These are phyloP conservation scores for Phoenix dactylifera DNA, from an alignment of 176 grass and related monocot species.

Conservation along the genomic window DNA sequence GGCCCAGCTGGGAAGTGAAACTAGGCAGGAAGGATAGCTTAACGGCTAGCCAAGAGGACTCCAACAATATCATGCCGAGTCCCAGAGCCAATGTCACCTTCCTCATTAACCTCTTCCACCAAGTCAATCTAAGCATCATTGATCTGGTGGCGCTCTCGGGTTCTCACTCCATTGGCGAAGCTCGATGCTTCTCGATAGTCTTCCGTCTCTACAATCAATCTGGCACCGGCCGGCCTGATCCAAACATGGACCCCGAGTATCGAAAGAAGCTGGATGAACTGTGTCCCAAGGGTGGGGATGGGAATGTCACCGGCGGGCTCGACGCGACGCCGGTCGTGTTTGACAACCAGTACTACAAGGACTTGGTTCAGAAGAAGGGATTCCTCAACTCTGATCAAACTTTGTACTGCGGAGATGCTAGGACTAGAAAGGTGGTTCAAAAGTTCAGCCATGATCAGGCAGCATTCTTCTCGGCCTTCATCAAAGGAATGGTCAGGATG, in stretches of 20 bases:
- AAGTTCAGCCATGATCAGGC: constrained; percentile 42
- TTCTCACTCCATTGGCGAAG: constrained; percentile 78
- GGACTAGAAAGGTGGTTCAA: constrained; percentile 27
- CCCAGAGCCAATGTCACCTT: constrained; percentile 58
- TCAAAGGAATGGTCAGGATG: constrained; percentile 80
- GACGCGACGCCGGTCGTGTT: constrained; percentile 67
- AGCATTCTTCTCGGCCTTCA: constrained; percentile 73
- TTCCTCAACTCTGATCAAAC: constrained; percentile 97
- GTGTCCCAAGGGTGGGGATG: constrained; percentile 46
- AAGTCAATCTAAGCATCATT: constrained; percentile 52
- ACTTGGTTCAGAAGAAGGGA: constrained; percentile 63
- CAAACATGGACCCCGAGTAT: constrained; percentile 63
- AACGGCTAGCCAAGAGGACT: constrained; percentile 68
- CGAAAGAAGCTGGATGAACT: constrained; percentile 40
- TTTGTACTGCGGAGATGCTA: constrained; percentile 61
- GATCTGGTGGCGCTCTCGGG: constrained; percentile 89
- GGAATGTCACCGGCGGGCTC: constrained; percentile 57
- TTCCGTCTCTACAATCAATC: constrained; percentile 98
- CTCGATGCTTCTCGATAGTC: constrained; percentile 88
- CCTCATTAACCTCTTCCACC: constrained; percentile 61
- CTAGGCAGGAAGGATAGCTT: constrained; percentile 76
- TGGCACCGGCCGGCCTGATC: constrained; percentile 68
- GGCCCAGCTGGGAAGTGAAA: constrained; percentile 71
- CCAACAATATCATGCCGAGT: constrained; percentile 78
- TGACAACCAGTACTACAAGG: constrained; percentile 93